Percentiles rank a stretch among this genome's conserved stretches.
Conservation (phyloP, 257 asterid genomes). For the Linderniella brevidens region DNA sequence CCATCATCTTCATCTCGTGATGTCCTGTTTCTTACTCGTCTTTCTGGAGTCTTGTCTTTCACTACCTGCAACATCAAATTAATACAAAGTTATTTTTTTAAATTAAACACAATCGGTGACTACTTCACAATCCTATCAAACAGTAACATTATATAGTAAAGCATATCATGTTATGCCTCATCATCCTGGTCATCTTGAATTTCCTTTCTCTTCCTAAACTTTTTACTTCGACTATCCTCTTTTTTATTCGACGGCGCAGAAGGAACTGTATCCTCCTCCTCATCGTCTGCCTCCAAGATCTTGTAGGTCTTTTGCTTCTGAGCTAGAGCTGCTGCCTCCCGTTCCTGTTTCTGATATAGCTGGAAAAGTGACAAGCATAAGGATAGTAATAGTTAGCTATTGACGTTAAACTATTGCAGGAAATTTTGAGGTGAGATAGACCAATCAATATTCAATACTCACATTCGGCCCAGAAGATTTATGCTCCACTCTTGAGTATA, state of each 20-base stretch:
- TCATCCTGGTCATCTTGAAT: constrained; percentile 52
- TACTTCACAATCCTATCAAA: not conserved
- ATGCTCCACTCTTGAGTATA: constrained; percentile 61
- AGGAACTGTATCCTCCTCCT: constrained; percentile 28
- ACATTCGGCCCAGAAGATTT: constrained; percentile 65
- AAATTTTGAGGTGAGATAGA: too few species aligned
- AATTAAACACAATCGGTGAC: too few species aligned
- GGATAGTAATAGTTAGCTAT: too few species aligned
- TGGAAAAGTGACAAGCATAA: constrained; percentile 13
- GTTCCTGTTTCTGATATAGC: constrained; percentile 60
- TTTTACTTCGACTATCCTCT: constrained; percentile 38
- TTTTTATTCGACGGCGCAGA: constrained; percentile 24
- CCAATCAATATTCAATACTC: constrained; percentile 11
- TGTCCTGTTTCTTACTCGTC: constrained; percentile 46
- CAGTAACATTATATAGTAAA: not conserved
- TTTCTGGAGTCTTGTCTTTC: constrained; percentile 19
- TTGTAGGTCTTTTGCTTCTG: constrained; percentile 55
- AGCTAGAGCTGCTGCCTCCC: constrained; percentile 52
- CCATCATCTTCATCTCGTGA: constrained; percentile 42
- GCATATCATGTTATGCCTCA: constrained; percentile 23
- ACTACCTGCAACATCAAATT: constrained; percentile 31
- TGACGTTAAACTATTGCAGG: too few species aligned
- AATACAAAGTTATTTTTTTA: constrained; percentile 11
- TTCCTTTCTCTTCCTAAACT: constrained; percentile 71
- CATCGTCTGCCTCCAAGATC: constrained; percentile 69